These are phyloP conservation scores for Calonectria pteridis DNA, from an alignment of 2,329 filamentous ascomycete genomes.

Conservation along the genomic window DNA sequence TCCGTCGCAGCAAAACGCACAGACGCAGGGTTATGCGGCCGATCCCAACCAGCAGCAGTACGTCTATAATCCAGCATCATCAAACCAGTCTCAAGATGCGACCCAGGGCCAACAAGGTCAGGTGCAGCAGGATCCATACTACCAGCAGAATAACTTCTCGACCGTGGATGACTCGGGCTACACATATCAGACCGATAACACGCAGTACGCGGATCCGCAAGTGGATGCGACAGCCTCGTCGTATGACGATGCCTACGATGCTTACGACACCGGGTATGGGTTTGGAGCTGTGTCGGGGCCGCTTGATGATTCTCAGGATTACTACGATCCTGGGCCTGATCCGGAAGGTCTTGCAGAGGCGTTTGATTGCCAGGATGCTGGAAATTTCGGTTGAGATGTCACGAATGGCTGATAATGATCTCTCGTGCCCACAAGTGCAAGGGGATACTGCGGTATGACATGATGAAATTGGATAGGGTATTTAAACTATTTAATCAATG, in stretches of 20 bases:
- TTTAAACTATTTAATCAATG: not conserved
- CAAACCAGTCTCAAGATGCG: not conserved
- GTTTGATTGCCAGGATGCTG: not conserved
- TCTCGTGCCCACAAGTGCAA: not conserved
- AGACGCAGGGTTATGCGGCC: not conserved
- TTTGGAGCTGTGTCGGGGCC: not conserved
- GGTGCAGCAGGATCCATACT: not conserved
- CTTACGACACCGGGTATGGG: not conserved
- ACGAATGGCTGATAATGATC: not conserved
- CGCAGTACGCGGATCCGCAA: not conserved
- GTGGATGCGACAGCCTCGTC: not conserved
- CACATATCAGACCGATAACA: not conserved
- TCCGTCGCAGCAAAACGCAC: not conserved
- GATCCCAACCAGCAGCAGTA: not conserved
- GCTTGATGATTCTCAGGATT: not conserved
- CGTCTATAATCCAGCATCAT: not conserved
- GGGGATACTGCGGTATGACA: not conserved
- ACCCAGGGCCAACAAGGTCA: not conserved
- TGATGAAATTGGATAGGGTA: not conserved
- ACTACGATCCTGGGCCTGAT: not conserved
- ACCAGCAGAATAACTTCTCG: not conserved
- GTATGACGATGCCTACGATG: not conserved
- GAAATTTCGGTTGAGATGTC: not conserved
- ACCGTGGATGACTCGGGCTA: not conserved
- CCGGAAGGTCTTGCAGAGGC: not conserved